Evolutionary conservation across 2,329 filamentous ascomycete species (phyloP).

Genomic region (Geosmithia flava): DNA sequence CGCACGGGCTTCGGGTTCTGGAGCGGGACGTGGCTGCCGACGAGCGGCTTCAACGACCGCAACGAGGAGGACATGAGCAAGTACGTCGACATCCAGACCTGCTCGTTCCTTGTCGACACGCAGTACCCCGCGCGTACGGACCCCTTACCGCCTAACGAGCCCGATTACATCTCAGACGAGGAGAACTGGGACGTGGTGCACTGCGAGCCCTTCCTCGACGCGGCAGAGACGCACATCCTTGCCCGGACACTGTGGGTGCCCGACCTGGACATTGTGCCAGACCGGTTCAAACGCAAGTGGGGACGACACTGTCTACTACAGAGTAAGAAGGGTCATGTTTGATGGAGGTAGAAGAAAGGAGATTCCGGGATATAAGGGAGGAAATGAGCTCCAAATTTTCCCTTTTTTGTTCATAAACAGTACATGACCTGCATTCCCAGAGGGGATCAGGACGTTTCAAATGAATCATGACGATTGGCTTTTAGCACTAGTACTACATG

Average conservation of each 20-base stretch:
- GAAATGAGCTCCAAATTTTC: not conserved
- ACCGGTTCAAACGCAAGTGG: conserved; percentile 63
- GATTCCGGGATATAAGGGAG: not conserved
- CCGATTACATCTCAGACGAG: conserved; percentile 63
- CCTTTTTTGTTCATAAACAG: too few species aligned
- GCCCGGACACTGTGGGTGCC: conserved; percentile 77
- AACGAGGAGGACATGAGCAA: conserved; percentile 81
- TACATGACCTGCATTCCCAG: too few species aligned
- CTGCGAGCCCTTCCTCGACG: conserved; percentile 74
- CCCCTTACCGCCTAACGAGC: conserved; percentile 54
- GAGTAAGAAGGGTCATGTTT: conserved; percentile 24
- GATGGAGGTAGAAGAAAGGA: not conserved
- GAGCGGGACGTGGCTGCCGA: conserved; percentile 72
- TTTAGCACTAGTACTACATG: too few species aligned
- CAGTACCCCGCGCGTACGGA: conserved; percentile 51
- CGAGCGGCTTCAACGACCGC: conserved; percentile 79
- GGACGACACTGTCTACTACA: conserved; percentile 77
- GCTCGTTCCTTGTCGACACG: conserved; percentile 80
- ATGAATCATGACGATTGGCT: too few species aligned
- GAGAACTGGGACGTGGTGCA: conserved; percentile 66
- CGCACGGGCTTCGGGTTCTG: conserved; percentile 57
- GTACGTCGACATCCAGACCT: conserved; percentile 67
- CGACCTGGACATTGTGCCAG: conserved; percentile 54
- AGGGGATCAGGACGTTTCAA: too few species aligned
- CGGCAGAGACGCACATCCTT: conserved; percentile 57